Percentiles rank a stretch among this genome's conserved stretches.
Evolutionary conservation across 2,329 filamentous ascomycete genomes (phyloP).

Genomic region (Epichloe amarillans): DNA sequence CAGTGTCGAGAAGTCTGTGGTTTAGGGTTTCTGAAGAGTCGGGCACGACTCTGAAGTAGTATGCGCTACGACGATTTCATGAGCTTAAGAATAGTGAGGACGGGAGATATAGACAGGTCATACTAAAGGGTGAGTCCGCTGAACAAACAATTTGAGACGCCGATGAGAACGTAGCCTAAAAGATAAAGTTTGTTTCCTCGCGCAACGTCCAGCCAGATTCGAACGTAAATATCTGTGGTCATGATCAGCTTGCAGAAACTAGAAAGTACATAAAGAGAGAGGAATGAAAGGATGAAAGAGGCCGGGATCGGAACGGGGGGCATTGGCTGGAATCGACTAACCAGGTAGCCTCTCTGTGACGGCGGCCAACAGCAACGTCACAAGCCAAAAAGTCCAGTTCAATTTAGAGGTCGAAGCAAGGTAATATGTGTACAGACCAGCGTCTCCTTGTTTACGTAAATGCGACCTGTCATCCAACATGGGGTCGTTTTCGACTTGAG

Average conservation of each 20-base stretch:
- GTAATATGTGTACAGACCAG: neutral
- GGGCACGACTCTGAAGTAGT: neutral
- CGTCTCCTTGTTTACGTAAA: neutral
- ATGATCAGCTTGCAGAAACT: neutral
- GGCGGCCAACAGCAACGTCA: neutral
- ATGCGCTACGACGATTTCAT: neutral
- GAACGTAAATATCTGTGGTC: neutral
- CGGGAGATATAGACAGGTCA: neutral
- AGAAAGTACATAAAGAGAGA: neutral
- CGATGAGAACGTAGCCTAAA: neutral
- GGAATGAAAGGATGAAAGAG: neutral
- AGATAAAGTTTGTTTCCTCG: neutral
- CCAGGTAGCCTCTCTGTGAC: neutral
- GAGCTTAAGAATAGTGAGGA: neutral
- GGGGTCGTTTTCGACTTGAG: neutral
- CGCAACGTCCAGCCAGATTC: neutral
- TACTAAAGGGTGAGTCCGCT: neutral
- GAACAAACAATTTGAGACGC: neutral
- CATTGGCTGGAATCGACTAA: neutral
- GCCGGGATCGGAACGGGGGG: neutral
- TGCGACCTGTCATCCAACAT: neutral
- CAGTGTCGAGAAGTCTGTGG: neutral
- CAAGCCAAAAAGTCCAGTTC: neutral
- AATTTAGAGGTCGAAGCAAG: neutral
- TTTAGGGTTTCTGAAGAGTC: neutral